Conservation (phyloP, 179 eudicot genomes). For the Camellia oleifera region DNA sequence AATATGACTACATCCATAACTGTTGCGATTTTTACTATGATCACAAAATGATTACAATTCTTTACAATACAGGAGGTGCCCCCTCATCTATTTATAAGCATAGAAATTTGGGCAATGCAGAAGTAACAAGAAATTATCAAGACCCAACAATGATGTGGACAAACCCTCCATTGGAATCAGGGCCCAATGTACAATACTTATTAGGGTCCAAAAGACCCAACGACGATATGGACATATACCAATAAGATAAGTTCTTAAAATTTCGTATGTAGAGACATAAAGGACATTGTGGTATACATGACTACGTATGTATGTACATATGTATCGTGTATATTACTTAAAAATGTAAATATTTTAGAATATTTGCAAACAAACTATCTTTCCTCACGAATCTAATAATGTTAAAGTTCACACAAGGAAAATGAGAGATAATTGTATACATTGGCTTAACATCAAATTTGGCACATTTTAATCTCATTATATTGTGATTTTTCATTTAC, state of each 20-base stretch:
- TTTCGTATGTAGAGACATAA: not conserved
- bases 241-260: not conserved
- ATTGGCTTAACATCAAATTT: conserved; percentile 1
- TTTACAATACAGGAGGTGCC: no score
- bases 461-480: not conserved
- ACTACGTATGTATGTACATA: not conserved
- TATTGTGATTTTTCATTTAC: not conserved
- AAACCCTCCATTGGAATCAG: no score
- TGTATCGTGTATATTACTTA: not conserved
- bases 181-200: no score
- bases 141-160: no score
- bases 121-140: no score
- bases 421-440: not conserved
- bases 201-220: no score
- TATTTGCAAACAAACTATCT: not conserved
- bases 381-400: not conserved
- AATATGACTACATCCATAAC: no score
- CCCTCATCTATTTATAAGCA: no score
- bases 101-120: no score
- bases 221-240: not conserved
- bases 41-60: no score
- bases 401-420: not conserved
- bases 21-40: no score
- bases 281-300: not conserved
- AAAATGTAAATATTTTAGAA: not conserved